Evolutionary conservation across 2,329 filamentous ascomycete genomes (phyloP).

Genomic region (Fonsecaea monophora): DNA sequence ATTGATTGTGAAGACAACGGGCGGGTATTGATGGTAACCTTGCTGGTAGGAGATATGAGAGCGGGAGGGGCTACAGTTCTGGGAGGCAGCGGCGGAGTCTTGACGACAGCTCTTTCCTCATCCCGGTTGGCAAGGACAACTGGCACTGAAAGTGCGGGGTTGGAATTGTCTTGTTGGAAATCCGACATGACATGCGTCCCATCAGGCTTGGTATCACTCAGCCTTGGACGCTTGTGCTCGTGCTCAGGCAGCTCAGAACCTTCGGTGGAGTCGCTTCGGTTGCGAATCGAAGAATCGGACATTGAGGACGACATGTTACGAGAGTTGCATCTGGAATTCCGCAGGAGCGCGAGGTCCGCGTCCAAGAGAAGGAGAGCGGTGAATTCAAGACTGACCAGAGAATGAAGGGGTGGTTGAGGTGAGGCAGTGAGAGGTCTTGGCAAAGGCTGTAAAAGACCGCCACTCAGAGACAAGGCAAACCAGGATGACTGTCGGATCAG

Average conservation of each 20-base stretch:
- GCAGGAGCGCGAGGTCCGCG: slow-evolving; percentile 16
- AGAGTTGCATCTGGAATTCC: slow-evolving; percentile 31
- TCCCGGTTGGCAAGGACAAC: slow-evolving; percentile 24
- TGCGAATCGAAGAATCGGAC: slow-evolving; percentile 36
- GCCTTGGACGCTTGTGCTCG: slow-evolving; percentile 40
- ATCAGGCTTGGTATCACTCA: slow-evolving; percentile 38
- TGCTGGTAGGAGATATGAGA: slow-evolving; percentile 49
- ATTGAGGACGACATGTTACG: slow-evolving; percentile 37
- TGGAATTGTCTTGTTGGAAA: slow-evolving; percentile 24
- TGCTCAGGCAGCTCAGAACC: slow-evolving; percentile 39
- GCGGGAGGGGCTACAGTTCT: slow-evolving; percentile 39
- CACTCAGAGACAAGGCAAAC: slow-evolving; percentile 31
- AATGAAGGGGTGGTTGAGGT: slow-evolving; percentile 26
- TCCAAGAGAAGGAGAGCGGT: slow-evolving; percentile 14
- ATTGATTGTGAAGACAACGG: slow-evolving; percentile 39
- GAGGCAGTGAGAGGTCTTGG: slow-evolving; percentile 36
- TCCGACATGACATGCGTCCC: slow-evolving; percentile 34
- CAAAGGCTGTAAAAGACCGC: slow-evolving; percentile 29
- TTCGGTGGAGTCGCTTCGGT: slow-evolving; percentile 39
- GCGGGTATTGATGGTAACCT: slow-evolving; percentile 56
- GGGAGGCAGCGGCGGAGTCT: slow-evolving; percentile 34
- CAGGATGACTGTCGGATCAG: background rate
- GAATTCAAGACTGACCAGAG: slow-evolving; percentile 11
- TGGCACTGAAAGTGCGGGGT: slow-evolving; percentile 32
- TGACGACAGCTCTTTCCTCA: slow-evolving; percentile 33